Base-by-base conservation (phyloP, 768 basidiomycete species). In the Pilatotrama ljubarskyi region DNA sequence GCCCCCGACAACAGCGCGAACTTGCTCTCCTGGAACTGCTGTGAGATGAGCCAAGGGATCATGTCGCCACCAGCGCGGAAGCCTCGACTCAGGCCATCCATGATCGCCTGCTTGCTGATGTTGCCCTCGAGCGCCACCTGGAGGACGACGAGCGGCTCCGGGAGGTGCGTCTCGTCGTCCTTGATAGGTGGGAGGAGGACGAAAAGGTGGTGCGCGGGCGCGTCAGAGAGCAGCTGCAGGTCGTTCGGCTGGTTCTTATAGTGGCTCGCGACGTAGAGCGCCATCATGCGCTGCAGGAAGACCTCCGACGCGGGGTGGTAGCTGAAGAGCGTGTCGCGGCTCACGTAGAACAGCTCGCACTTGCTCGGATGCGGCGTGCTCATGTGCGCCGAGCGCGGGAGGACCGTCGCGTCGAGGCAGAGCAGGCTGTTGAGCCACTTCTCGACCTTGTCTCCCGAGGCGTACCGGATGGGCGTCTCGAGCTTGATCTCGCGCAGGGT, bases 211-310 rank as follows among this genome's bases (percentile, higher is more conserved):
- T 98, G 96, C 0, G 94, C 95, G 0, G 97, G 97, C 0, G 97
- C 97, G 67, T 99, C 97, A 11, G 90, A 92, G 73, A 98, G 84
- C 51, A 99, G 83, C 73, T 98, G 96, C n/a, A 99, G 81, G 72
- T 99, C 97, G 71, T 99, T 98, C 18, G 97, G 97, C 69, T 95
- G 93, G 74, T 98, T 99, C 76, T 99, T 99, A 79, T 99, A 99
- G 72, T 99, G 97, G 51, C 90, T 91, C 0, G 97, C 93, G 51
- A 98, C 96, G 73, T 98, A 99, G 1, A 98, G 81, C 17, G 93
- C 88, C 95, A 98, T 97, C 90, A 98, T 95, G 36, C 95, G 85
- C 74, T 99, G 97, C 26, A 99, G 82, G 79, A 99, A 99, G 32
- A 92, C 82, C 73, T 99, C 97, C n/a, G 90, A 92, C 8, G 95